Conservation (phyloP, 106 monocot genomes). For the Iris macrosiphon region DNA sequence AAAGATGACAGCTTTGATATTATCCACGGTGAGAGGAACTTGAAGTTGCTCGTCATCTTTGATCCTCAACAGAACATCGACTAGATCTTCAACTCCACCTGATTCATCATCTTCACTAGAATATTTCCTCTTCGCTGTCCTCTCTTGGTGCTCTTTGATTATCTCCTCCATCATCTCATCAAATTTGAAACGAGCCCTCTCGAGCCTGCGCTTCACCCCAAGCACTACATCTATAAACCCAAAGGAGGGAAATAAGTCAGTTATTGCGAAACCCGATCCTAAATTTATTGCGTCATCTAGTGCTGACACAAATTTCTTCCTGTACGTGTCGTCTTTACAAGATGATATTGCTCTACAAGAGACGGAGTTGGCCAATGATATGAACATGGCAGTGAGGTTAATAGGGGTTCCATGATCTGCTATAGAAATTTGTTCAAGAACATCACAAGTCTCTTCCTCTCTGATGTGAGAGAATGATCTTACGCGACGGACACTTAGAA, state of each 20-base stretch:
- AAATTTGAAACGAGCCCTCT: not conserved
- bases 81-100: too few species aligned
- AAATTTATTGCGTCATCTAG: not conserved
- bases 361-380: not conserved
- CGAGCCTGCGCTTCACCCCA: not conserved
- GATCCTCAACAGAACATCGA: too few species aligned
- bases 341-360: not conserved
- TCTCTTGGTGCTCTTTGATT: not conserved
- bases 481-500: not conserved
- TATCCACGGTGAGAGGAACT: too few species aligned
- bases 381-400: not conserved
- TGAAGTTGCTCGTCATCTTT: too few species aligned
- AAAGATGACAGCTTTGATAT: too few species aligned
- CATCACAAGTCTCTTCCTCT: not conserved
- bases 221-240: not conserved
- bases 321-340: not conserved
- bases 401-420: not conserved
- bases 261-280: not conserved
- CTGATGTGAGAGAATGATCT: not conserved
- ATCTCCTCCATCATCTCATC: not conserved
- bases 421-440: not conserved
- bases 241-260: not conserved
- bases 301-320: not conserved
- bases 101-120: not conserved
- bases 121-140: not conserved